Conservation (phyloP, 441 rosid genomes). For the Cnidoscolus chayamansa region DNA sequence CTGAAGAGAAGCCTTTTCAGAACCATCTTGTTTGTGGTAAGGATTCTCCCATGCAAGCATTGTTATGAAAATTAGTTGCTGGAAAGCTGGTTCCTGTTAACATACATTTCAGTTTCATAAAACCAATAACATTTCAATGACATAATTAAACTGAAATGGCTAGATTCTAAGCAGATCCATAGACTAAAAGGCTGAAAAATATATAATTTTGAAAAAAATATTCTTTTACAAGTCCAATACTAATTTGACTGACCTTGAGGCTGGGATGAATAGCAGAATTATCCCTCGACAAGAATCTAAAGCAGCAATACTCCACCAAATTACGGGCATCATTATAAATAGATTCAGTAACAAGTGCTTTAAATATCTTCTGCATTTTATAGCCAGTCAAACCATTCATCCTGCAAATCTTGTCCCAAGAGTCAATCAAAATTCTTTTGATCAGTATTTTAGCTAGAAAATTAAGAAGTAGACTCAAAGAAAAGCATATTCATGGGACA, state of each 20-base stretch:
- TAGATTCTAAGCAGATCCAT: neutral
- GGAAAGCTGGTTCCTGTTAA: conserved; percentile 82
- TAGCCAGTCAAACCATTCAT: conserved; percentile 89
- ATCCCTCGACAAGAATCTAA: conserved; percentile 86
- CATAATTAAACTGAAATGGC: neutral
- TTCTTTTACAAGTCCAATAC: neutral
- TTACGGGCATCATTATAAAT: conserved; percentile 59
- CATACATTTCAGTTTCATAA: conserved; percentile 11
- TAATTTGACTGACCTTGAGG: conserved; percentile 61
- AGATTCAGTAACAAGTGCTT: conserved; percentile 68
- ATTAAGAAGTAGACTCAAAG: neutral
- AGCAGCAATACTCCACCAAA: conserved; percentile 93
- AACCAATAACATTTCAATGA: conserved; percentile 9
- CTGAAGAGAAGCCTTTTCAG: conserved; percentile 61
- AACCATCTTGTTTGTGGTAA: conserved; percentile 42
- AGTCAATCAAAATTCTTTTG: conserved; percentile 34
- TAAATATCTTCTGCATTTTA: conserved; percentile 77
- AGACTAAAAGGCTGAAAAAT: neutral
- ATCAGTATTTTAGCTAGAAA: conserved; percentile 23
- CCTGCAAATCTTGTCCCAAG: conserved; percentile 60
- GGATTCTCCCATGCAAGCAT: conserved; percentile 98
- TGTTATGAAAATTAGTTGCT: conserved; percentile 79
- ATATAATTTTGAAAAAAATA: neutral
- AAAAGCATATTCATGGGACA: conserved; percentile 11
- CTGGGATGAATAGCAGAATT: conserved; percentile 70